A percentile compares a stretch with the other conserved stretches of the same genome.
Evolutionary conservation across 2,329 filamentous ascomycete species (phyloP).

Genomic region (Hypocreales sp.): DNA sequence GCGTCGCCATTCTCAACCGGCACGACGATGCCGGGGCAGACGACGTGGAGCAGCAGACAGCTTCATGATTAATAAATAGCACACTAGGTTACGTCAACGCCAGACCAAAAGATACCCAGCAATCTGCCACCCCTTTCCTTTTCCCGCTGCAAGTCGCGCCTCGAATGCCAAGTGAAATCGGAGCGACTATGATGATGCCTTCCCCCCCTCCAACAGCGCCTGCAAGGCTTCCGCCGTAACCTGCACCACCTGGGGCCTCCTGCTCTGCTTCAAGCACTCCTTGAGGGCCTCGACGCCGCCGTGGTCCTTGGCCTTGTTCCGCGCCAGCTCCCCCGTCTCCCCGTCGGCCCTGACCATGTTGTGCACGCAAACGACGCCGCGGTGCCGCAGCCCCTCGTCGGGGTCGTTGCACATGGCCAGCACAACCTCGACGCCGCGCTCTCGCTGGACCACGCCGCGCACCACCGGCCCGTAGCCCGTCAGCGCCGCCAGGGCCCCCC

Average conservation of each 20-base stretch:
- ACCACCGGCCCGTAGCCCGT: slow-evolving; percentile 66
- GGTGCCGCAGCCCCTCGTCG: slow-evolving; percentile 48
- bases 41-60: background rate
- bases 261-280: slow-evolving; percentile 51
- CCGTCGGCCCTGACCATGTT: slow-evolving; percentile 58
- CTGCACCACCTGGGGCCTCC: slow-evolving; percentile 54
- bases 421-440: slow-evolving; percentile 62
- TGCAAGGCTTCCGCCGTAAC: slow-evolving; percentile 61
- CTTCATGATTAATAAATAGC: too few species aligned
- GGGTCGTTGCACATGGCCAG: slow-evolving; percentile 66
- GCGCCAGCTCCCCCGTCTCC: slow-evolving; percentile 44
- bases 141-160: too few species aligned
- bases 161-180: too few species aligned
- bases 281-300: slow-evolving; percentile 55
- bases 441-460: slow-evolving; percentile 50
- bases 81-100: too few species aligned
- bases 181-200: too few species aligned
- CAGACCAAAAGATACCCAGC: too few species aligned
- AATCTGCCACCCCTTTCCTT: too few species aligned
- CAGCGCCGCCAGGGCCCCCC: slow-evolving; percentile 74
- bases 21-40: slow-evolving; percentile 21
- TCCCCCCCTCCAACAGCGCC: slow-evolving; percentile 37
- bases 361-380: slow-evolving; percentile 60
- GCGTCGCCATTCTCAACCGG: slow-evolving; percentile 48
- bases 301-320: slow-evolving; percentile 42